Conservation (phyloP, 768 basidiomycete genomes). For the Amanita phalloides region DNA sequence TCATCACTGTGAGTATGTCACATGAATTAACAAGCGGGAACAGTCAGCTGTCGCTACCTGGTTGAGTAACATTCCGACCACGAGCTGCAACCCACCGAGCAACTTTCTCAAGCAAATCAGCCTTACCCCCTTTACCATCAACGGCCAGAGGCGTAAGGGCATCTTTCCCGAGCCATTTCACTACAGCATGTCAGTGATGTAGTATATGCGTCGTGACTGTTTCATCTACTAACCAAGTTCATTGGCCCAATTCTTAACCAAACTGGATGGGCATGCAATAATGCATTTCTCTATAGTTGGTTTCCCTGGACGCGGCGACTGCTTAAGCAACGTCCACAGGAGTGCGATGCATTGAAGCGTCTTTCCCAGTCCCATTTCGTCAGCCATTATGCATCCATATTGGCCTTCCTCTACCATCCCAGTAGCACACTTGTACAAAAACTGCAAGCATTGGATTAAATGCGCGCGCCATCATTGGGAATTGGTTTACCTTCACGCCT, state of each 20-base stretch:
- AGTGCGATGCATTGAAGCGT: conserved; percentile 95
- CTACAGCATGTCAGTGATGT: conserved; percentile 25
- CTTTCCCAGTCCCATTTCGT: conserved; percentile 98
- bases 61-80: conserved; percentile 85
- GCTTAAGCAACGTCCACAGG: conserved; percentile 91
- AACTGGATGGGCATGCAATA: conserved; percentile 92
- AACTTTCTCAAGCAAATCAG: conserved; percentile 68
- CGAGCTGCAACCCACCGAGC: conserved; percentile 82
- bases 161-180: conserved; percentile 91
- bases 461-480: neutral
- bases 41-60: conserved; percentile 42
- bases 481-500: conserved; percentile 74
- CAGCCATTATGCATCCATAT: conserved; percentile 97
- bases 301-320: conserved; percentile 83
- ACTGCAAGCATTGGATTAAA: conserved; percentile 36
- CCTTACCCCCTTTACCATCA: conserved; percentile 87
- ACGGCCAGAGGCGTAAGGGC: conserved; percentile 76
- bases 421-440: conserved; percentile 90
- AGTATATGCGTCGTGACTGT: neutral
- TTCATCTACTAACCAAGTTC: conserved; percentile 57
- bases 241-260: conserved; percentile 98
- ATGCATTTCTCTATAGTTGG: conserved; percentile 93
- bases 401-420: conserved; percentile 90
- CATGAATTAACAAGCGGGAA: neutral
- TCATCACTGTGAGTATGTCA: conserved; percentile 61